Evolutionary conservation across 331 rosid species (phyloP).

Genomic region (Dryas integrifolia): DNA sequence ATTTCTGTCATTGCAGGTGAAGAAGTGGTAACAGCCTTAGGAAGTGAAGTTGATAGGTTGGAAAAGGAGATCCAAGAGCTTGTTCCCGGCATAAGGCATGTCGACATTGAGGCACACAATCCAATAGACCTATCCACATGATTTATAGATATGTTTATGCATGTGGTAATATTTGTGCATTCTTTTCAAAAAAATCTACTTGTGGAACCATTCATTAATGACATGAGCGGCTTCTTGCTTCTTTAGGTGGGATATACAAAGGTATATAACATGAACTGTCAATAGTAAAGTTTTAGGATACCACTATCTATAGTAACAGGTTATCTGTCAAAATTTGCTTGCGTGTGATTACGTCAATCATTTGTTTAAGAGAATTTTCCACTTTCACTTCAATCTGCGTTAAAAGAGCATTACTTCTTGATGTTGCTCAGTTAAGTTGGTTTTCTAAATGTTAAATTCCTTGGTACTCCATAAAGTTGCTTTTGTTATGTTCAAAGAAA

Average conservation of each 20-base stretch:
- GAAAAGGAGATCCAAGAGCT: slow-evolving; percentile 88
- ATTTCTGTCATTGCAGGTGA: slow-evolving; percentile 61
- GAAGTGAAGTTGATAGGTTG: slow-evolving; percentile 94
- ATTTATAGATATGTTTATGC: slow-evolving; percentile 2
- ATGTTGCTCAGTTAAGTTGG: neutral
- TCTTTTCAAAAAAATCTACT: slow-evolving; percentile 1
- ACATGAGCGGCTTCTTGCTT: slow-evolving; percentile 7
- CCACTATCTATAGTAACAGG: neutral
- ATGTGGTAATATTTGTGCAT: slow-evolving; percentile 1
- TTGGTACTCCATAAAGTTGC: neutral
- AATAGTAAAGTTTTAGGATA: neutral
- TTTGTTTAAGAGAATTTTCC: neutral
- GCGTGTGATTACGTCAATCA: neutral
- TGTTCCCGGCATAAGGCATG: slow-evolving; percentile 91
- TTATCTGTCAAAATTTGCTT: neutral
- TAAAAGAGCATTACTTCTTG: neutral
- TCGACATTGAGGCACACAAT: slow-evolving; percentile 95
- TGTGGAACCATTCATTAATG: neutral
- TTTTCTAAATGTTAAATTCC: neutral
- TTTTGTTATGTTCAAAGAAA: no score
- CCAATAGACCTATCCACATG: slow-evolving; percentile 52
- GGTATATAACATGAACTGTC: neutral
- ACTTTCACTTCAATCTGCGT: neutral
- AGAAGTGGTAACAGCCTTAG: slow-evolving; percentile 93
- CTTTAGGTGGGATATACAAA: neutral